Conservation (phyloP, 2,329 filamentous ascomycete genomes). For the Aspergillus aculeatus region DNA sequence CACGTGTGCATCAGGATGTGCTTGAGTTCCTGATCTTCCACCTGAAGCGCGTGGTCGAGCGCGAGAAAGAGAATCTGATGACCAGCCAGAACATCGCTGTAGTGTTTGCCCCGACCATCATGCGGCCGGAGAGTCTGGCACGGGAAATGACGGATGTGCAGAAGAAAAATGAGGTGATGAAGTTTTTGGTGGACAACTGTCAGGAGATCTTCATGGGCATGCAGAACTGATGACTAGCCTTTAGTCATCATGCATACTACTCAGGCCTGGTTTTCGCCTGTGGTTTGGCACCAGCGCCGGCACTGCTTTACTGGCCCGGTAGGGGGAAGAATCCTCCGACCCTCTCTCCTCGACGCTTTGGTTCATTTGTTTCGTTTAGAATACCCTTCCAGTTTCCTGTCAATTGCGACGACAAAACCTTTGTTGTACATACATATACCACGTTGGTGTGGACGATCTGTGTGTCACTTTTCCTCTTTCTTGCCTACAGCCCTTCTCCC, state of each 20-base stretch:
- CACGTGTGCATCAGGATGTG: constrained; percentile 79
- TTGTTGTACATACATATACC: constrained; percentile 25
- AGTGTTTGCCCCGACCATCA: constrained; percentile 96
- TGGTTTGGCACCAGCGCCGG: constrained; percentile 13
- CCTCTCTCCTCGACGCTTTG: not conserved
- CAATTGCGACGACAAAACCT: constrained; percentile 13
- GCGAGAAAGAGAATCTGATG: constrained; percentile 89
- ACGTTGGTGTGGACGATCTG: constrained; percentile 12
- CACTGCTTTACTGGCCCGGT: not conserved
- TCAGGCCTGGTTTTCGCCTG: constrained; percentile 8
- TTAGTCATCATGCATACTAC: not conserved
- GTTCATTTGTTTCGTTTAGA: constrained; percentile 10
- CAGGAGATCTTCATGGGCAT: constrained; percentile 68
- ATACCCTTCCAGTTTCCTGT: constrained; percentile 12
- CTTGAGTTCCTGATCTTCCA: constrained; percentile 95
- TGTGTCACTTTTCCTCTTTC: not conserved
- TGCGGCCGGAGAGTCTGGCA: constrained; percentile 85
- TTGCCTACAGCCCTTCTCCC: not conserved
- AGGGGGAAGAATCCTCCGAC: not conserved
- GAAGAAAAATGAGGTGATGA: constrained; percentile 85
- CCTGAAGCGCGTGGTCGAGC: constrained; percentile 77
- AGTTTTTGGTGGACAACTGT: constrained; percentile 90
- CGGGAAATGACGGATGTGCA: constrained; percentile 96
- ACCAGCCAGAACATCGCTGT: constrained; percentile 93
- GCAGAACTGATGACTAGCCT: constrained; percentile 23